Evolutionary conservation across 192 early-diverging fungal genomes (phyloP), one percentile per base, ranked within the genome.

Genomic region (Helicostylum pulchrum): DNA sequence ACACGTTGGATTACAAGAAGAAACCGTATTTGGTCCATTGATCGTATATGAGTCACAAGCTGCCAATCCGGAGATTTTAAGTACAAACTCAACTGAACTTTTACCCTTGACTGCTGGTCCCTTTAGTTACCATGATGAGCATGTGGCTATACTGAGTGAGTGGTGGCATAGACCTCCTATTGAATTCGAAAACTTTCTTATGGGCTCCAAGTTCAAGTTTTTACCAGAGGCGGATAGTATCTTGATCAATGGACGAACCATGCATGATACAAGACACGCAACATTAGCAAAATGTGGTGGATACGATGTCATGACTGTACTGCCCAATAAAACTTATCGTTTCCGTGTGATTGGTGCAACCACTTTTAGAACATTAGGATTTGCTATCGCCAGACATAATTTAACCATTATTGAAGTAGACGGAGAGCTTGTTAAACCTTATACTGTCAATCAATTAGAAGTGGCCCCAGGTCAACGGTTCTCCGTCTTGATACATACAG

Each of bases 341-440:
- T 52, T 84, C 26, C 62, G 82, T 1, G 26, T 84, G 3, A 72
- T 84, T 39, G 77, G 78, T 45, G 65, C 72, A 20, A 72, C 71
- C 0, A 64, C 73, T 15, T 70, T 84, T 57, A 77, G 74, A 6
- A 71, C 74, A 3, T 74, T 84, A 31, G 68, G 64, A 7, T 70
- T 84, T 50, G 66, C 48, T 1, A 79, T 84, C 39, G 76, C 75
- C n/a, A 62, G 67, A n/a, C 82, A 83, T 59, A 71, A 61, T n/a
- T 21, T 84, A 26, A 78, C 81, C 5, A 78, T 84, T n/a, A 74
- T 84, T 46, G 82, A 84, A 52, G 77, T 78, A 6, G 82, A 84
- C 61, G 82, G 82, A 12, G 66, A 76, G 9, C 7, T 53, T 4
- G 69, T 76, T 0, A 62, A 83, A 23, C 81, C 80, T 0, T 71